Conservation (phyloP, 2,329 filamentous ascomycete species). For the Sarocladium kiliense region DNA sequence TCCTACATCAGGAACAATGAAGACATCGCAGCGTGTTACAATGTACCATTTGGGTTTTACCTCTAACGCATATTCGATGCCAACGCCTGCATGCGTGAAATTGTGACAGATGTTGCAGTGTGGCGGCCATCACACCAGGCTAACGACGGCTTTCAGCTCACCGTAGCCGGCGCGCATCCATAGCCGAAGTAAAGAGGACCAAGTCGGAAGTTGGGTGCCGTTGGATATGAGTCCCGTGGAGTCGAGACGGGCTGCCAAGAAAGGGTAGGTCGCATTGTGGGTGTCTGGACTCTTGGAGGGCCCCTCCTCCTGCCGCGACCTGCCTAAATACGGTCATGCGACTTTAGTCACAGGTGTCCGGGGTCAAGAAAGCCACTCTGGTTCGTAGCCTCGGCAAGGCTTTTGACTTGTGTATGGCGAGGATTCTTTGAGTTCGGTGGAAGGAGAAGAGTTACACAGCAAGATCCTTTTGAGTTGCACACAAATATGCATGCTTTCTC, state of each 20-base stretch:
- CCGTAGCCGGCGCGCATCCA: too few relatives aligned
- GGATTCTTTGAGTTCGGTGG: too few relatives aligned
- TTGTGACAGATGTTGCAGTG: too few relatives aligned
- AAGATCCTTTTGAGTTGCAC: too few relatives aligned
- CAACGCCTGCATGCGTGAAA: too few relatives aligned
- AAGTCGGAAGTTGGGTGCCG: conserved; percentile 2
- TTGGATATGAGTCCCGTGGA: neutral
- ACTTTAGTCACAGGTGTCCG: neutral
- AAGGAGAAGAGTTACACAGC: too few relatives aligned
- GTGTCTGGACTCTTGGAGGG: neutral
- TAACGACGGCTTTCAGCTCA: neutral
- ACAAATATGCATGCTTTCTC: neutral
- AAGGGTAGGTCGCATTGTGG: neutral
- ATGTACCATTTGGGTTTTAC: too few relatives aligned
- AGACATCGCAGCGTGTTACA: too few relatives aligned
- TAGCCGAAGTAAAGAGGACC: neutral
- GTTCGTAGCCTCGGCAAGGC: neutral
- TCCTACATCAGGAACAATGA: neutral
- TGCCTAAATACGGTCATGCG: too few relatives aligned
- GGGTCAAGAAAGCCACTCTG: neutral
- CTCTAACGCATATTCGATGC: too few relatives aligned
- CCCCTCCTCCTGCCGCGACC: neutral
- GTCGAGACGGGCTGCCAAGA: neutral
- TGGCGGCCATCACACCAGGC: too few relatives aligned
- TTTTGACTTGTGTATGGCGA: too few relatives aligned